Base-by-base conservation (phyloP, 1,284 basidiomycete species). In the Pisolithus thermaeus region DNA sequence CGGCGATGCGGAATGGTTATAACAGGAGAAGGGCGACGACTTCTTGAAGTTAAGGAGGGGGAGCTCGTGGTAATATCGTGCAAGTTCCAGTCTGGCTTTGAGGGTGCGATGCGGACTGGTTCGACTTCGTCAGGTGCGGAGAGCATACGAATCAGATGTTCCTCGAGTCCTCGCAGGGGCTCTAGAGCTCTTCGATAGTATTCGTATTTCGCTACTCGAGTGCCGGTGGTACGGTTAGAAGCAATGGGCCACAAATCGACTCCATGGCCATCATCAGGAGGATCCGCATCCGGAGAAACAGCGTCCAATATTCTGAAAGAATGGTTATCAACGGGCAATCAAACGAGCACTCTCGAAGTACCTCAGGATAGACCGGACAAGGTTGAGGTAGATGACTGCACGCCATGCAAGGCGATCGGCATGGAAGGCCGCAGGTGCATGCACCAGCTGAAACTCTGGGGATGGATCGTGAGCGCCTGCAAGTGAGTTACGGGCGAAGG, bases 331-430 rank as follows among this genome's bases (percentile, higher is more conserved):
- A 51, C 20, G 23, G 20, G 20, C n/a, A 3, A 49, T 43, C 28
- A 43, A 35, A 38, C 25, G 16, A 40, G 53, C 37, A 47, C 0
- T 12, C 25, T 12, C 45, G 27, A 64, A 74, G 58, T 61, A 82
- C 85, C 83, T 80, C 57, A 83, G 80, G 59, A 91, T 71, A 53
- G 88, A 91, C 61, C 83, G 81, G 54, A 90, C 84, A 57, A 91
- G 76, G 68, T 91, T 91, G 55, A 91, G 77, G 69, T 90, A 90
- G 61, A 91, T 87, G 58, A 91, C 87, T 46, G 86, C 79, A 50
- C 89, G 81, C 88, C 88, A 91, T 35, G 88, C 86, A 53, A 87
- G 79, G 57, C 88, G 77, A 63, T 91, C 88, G 25, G 82, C 79
- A 54, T 79, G 79, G 66, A 90, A 90, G 25, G 83, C 78, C 37